Base-by-base conservation (phyloP, 805 yeast species). In the Metschnikowia corniflorae region DNA sequence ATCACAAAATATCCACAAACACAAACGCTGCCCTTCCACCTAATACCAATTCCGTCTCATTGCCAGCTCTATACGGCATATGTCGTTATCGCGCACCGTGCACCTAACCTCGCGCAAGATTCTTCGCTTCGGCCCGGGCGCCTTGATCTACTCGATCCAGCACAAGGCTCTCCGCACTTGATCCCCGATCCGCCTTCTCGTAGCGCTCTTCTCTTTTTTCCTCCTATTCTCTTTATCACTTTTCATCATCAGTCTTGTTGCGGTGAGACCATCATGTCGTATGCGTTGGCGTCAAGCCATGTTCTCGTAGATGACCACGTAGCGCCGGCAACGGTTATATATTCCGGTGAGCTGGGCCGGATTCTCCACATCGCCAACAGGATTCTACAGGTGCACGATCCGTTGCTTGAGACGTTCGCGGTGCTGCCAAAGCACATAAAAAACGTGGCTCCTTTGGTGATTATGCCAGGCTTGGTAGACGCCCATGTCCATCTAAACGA, bases 401-500 rank as follows among this genome's bases (percentile, higher is more conserved):
- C 68, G 2, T 29, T 67, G 4, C 57, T 80, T 7, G 26, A 33
- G 4, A 38, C 48, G 8, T 80, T 71, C 55, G 67, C 71, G 40
- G 76, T 77, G 2, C 26, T 44, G 8, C 67, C 70, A 6, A 32
- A 47, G 5, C 57, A 68, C 29, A 72, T 69, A 52, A 59, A 80
- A 27, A 69, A 80, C 44, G 78, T 80, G 4, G 68, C 82, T 3
- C 87, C 89, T 0, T 57, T 66, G 15, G 75, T 75, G 21, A 71
- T 89, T 9, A 66, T 91, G 68, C 97, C 97, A 0, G 97, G 97
- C 0, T 71, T 89, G 20, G 94, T 89, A 4, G 97, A 89, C 54
- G 75, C 95, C 5, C 97, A 89, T 58, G 97, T 89, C 17, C 97
- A 89, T 54, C 65, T 89, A 49, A 91, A 91, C 58, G 97, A 91